Base-by-base conservation (phyloP, 2,329 filamentous ascomycete genomes). In the Penicillium aurantiogriseum region DNA sequence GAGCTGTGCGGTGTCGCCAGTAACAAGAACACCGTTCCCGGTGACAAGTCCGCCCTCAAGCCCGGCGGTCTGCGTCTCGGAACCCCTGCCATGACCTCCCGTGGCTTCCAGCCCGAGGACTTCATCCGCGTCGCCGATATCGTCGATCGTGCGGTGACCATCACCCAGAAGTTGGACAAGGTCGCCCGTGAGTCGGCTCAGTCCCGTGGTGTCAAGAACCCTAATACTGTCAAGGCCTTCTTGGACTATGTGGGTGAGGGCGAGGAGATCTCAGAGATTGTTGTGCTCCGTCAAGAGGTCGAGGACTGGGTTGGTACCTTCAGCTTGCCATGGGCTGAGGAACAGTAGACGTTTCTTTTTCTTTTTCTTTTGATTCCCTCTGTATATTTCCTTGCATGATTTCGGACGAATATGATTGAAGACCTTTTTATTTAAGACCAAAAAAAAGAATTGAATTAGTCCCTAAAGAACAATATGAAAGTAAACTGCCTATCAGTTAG, bases 221-320 rank as follows among this genome's bases (percentile, higher is more conserved):
- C 91, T 67, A 96, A 96, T 84, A 97, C 93, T 83, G 88, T 96
- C 76, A 97, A 97, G 87, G 94, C 97, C 80, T 97, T 97, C 87
- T 90, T 92, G 81, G 87, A 87, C 70, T 93, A 91, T 82, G 88
- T 96, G 54, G 86, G 90, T 51, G 76, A 90, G 86, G 81, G 84
- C 64, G 92, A 93, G 67, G 85, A 90, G 74, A 83, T 96, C 56
- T 79, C 86, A 50, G 90, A 93, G 81, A 93, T 99, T 80, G 88
- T 90, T 72, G 84, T 85, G 67, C 82, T 97, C 74, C 89, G 88
- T 80, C 88, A 91, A 80, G 93, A 97, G 83, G 94, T 99, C 71
- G 85, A 92, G 53, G 81, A 82, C 47, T 99, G 93, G 93, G 91
- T 91, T 71, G 84, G 84, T 69, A 88, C 85, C 62, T 99, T 99